Evolutionary conservation across 805 yeast genomes (phyloP).

Genomic region (Kluyveromyces aestuarii): DNA sequence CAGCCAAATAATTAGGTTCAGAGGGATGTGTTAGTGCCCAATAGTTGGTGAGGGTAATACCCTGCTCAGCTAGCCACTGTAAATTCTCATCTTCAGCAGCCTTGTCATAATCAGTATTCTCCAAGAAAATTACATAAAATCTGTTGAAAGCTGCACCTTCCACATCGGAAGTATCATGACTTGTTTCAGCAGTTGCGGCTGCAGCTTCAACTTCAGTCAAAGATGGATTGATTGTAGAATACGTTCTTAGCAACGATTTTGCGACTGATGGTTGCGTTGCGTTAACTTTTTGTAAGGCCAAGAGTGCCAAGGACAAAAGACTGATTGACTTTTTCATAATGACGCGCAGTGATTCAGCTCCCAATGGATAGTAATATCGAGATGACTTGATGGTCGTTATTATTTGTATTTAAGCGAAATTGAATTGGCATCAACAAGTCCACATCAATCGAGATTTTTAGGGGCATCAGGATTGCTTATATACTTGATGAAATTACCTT

Average conservation of each 20-base stretch:
- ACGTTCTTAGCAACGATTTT: constrained; percentile 14
- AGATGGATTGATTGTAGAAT: constrained; percentile 25
- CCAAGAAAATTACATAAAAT: constrained; percentile 39
- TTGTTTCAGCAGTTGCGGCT: constrained; percentile 29
- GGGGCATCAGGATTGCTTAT: too few species aligned
- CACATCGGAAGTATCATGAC: constrained; percentile 28
- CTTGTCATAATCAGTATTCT: constrained; percentile 43
- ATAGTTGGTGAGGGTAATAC: constrained; percentile 41
- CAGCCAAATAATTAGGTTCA: constrained; percentile 44
- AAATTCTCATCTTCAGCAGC: constrained; percentile 38
- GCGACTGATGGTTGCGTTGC: too few species aligned
- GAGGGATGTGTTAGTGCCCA: constrained; percentile 46
- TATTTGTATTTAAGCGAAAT: too few species aligned
- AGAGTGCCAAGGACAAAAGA: too few species aligned
- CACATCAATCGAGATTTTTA: too few species aligned
- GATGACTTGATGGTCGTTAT: too few species aligned
- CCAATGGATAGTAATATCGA: too few species aligned
- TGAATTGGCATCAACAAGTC: too few species aligned
- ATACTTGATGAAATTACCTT: too few species aligned
- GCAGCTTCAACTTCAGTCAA: constrained; percentile 26
- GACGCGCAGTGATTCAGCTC: too few species aligned
- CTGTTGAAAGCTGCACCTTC: constrained; percentile 34
- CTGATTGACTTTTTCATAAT: too few species aligned
- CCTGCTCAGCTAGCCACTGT: constrained; percentile 34
- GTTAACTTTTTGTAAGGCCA: too few species aligned